phyloP scores from a whole-genome alignment of 371 early-diverging fungal species.

The Mortierella polycephala region DNA sequence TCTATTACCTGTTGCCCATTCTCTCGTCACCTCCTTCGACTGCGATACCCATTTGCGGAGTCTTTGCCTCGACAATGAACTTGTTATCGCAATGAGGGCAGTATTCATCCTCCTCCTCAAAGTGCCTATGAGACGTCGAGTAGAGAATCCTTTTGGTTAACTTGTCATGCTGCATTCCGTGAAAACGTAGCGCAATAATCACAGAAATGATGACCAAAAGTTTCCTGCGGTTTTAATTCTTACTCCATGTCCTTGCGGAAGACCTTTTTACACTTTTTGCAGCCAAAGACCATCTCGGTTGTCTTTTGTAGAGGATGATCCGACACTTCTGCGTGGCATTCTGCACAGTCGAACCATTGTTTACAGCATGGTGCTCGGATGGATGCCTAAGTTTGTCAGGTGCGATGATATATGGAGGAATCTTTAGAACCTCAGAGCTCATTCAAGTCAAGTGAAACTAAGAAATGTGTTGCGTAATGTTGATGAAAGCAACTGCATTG shows the following conservation, averaged over 20 bases:
- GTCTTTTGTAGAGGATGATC: constrained; percentile 87
- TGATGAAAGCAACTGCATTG: neutral
- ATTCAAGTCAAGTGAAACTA: no score
- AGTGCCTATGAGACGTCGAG: constrained; percentile 64
- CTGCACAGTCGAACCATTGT: constrained; percentile 97
- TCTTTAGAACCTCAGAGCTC: neutral
- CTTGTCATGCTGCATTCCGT: no score
- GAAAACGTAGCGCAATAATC: neutral
- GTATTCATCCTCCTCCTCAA: constrained; percentile 95
- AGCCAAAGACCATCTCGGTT: constrained; percentile 94
- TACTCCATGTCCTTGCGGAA: constrained; percentile 93
- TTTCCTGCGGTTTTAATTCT: constrained; percentile 15
- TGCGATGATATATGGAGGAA: neutral
- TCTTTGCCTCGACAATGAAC: constrained; percentile 93
- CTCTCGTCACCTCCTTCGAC: constrained; percentile 95
- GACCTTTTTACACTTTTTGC: constrained; percentile 97
- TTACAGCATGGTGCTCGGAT: constrained; percentile 95
- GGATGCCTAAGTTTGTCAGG: constrained; percentile 72
- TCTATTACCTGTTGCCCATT: constrained; percentile 67
- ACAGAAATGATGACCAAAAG: neutral
- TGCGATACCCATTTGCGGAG: constrained; percentile 81
- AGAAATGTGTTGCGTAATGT: no score
- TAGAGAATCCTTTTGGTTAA: no score
- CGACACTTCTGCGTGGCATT: constrained; percentile 90
- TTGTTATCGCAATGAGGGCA: constrained; percentile 99